phyloP scores from a whole-genome alignment of 805 yeast genomes.

The Lipomyces kockii region DNA sequence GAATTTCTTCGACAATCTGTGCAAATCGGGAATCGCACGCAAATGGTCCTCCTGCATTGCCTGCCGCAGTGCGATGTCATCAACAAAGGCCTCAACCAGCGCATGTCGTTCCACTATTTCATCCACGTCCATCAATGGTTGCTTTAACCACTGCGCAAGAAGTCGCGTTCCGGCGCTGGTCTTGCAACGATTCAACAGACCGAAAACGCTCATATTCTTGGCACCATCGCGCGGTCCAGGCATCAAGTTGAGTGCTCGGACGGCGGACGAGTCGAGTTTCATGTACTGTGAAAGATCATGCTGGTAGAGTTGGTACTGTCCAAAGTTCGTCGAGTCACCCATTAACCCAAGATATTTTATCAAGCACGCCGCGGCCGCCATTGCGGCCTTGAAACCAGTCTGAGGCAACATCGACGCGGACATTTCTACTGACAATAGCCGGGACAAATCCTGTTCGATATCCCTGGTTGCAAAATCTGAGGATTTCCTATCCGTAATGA shows the following conservation, averaged over 20 bases:
- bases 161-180: slow-evolving; percentile 87
- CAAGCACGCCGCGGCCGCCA: slow-evolving; percentile 70
- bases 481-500: slow-evolving; percentile 63
- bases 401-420: slow-evolving; percentile 41
- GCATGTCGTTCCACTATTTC: slow-evolving; percentile 71
- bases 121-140: slow-evolving; percentile 73
- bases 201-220: slow-evolving; percentile 69
- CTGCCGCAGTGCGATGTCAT: slow-evolving; percentile 69
- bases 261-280: slow-evolving; percentile 90
- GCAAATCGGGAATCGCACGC: slow-evolving; percentile 79
- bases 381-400: slow-evolving; percentile 55
- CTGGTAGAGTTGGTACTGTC: slow-evolving; percentile 58
- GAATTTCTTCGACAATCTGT: slow-evolving; percentile 73
- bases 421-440: slow-evolving; percentile 59
- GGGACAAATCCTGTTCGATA: slow-evolving; percentile 76
- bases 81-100: slow-evolving; percentile 74
- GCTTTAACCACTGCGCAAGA: slow-evolving; percentile 93
- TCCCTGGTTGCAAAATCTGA: slow-evolving; percentile 66
- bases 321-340: slow-evolving; percentile 58
- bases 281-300: slow-evolving; percentile 80
- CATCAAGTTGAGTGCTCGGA: slow-evolving; percentile 83
- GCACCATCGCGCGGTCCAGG: slow-evolving; percentile 58
- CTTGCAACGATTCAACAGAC: slow-evolving; percentile 84
- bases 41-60: slow-evolving; percentile 69
- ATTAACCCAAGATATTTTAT: slow-evolving; percentile 69